A percentile compares a stretch with the other conserved stretches of the same genome.
phyloP scores from a whole-genome alignment of 2,329 filamentous ascomycete species.

The Sporothrix phasma region DNA sequence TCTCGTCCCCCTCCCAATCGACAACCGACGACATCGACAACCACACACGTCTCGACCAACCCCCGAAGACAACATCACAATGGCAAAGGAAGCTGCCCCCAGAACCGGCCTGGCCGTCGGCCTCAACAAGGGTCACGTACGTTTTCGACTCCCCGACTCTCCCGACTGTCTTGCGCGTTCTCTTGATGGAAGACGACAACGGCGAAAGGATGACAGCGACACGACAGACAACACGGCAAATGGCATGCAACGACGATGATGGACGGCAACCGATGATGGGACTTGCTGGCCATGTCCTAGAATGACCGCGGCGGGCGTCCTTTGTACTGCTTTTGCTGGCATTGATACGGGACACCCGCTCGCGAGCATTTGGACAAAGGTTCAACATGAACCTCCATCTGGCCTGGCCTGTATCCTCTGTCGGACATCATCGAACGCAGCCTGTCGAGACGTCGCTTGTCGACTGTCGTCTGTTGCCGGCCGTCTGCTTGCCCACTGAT shows the following conservation, averaged over 20 bases:
- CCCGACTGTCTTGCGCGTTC: too few relatives aligned
- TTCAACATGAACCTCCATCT: too few relatives aligned
- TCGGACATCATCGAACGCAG: background rate
- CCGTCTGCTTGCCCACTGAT: too few relatives aligned
- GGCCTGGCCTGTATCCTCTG: background rate
- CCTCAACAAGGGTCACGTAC: constrained; percentile 40
- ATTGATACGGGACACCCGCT: background rate
- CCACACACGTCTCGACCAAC: constrained; percentile 15
- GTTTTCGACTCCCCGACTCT: constrained; percentile 6
- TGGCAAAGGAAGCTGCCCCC: constrained; percentile 51
- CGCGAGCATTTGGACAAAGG: background rate
- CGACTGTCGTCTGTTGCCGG: background rate
- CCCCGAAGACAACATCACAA: constrained; percentile 28
- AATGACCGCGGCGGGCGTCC: too few relatives aligned
- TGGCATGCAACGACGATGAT: background rate
- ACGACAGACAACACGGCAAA: background rate
- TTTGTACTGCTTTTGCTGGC: background rate
- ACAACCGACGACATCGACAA: constrained; percentile 21
- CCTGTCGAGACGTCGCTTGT: background rate
- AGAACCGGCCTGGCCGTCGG: constrained; percentile 51
- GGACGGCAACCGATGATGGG: background rate
- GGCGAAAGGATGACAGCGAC: background rate
- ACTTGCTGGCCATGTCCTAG: background rate
- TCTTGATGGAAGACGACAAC: background rate
- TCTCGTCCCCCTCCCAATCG: constrained; percentile 1